Conservation (phyloP, 176 grass and related monocot species). For the Triticum monococcum region DNA sequence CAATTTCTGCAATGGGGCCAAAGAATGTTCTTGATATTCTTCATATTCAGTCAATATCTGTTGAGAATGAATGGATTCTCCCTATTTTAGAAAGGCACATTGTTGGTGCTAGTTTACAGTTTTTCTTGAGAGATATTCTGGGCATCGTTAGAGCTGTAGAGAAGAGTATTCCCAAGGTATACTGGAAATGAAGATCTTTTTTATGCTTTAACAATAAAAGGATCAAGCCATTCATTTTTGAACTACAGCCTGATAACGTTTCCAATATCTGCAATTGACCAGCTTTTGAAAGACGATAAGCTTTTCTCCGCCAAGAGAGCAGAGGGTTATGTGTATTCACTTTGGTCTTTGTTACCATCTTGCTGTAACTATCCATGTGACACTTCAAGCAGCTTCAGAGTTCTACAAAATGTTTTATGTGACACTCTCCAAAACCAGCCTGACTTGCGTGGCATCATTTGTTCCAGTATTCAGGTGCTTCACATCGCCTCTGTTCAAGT, state of each 20-base stretch:
- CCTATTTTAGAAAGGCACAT: slow-evolving; percentile 79
- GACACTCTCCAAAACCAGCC: slow-evolving; percentile 71
- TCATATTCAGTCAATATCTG: slow-evolving; percentile 62
- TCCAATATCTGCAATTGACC: slow-evolving; percentile 31
- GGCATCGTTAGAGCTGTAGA: slow-evolving; percentile 61
- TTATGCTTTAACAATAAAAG: slow-evolving; percentile 4
- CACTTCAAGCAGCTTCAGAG: slow-evolving; percentile 56
- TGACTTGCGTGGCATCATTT: slow-evolving; percentile 71
- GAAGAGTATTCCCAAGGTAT: slow-evolving; percentile 72
- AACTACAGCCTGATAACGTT: slow-evolving; percentile 19
- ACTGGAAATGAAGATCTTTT: not conserved
- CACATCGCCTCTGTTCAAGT: slow-evolving; percentile 21
- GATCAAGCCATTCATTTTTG: slow-evolving; percentile 8
- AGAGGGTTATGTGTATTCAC: slow-evolving; percentile 83
- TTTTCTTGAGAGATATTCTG: slow-evolving; percentile 74
- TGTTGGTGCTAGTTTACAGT: slow-evolving; percentile 80
- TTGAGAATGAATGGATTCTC: slow-evolving; percentile 80
- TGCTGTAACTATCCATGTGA: slow-evolving; percentile 94
- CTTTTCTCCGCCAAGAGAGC: slow-evolving; percentile 83
- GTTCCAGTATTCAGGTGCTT: slow-evolving; percentile 81
- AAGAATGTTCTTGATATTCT: slow-evolving; percentile 79
- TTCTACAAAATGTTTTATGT: slow-evolving; percentile 65
- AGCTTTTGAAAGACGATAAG: slow-evolving; percentile 71
- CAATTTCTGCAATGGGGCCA: slow-evolving; percentile 77
- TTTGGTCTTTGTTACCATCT: slow-evolving; percentile 91